phyloP scores from a whole-genome alignment of 2,329 filamentous ascomycete genomes.

The Talaromyces sp. region DNA sequence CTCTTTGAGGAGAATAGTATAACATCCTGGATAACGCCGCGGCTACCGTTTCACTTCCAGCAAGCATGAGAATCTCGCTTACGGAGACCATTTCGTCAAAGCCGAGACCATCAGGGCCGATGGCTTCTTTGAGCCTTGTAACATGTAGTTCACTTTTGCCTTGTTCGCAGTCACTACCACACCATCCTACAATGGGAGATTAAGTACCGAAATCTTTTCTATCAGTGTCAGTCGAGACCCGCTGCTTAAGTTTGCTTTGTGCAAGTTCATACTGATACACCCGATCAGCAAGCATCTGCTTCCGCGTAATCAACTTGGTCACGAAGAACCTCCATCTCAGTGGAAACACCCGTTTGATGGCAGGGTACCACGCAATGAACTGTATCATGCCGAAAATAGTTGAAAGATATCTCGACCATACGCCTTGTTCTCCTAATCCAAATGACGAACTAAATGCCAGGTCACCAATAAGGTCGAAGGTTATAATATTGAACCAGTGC shows the following conservation, averaged over 20 bases:
- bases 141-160: conserved; percentile 16
- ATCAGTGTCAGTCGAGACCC: conserved; percentile 20
- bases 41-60: conserved; percentile 37
- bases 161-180: not conserved
- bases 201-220: conserved; percentile 22
- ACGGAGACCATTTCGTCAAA: conserved; percentile 13
- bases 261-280: conserved; percentile 22
- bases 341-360: not conserved
- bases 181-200: not conserved
- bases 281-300: conserved; percentile 18
- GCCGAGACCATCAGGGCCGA: not conserved
- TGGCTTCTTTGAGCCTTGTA: conserved; percentile 30
- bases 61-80: not conserved
- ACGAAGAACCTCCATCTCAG: not conserved
- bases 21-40: conserved; percentile 40
- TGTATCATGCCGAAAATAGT: conserved; percentile 3
- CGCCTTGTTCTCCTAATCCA: conserved; percentile 17
- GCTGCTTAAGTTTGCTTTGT: conserved; percentile 12
- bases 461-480: conserved; percentile 45
- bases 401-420: conserved; percentile 7
- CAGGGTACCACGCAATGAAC: conserved; percentile 15
- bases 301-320: conserved; percentile 11
- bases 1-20: conserved; percentile 30
- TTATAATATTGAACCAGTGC: conserved; percentile 37
- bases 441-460: conserved; percentile 43